A percentile compares a stretch with the other conserved stretches of the same genome.
Evolutionary conservation across 805 yeast genomes (phyloP).

Genomic region (Candida koratica): DNA sequence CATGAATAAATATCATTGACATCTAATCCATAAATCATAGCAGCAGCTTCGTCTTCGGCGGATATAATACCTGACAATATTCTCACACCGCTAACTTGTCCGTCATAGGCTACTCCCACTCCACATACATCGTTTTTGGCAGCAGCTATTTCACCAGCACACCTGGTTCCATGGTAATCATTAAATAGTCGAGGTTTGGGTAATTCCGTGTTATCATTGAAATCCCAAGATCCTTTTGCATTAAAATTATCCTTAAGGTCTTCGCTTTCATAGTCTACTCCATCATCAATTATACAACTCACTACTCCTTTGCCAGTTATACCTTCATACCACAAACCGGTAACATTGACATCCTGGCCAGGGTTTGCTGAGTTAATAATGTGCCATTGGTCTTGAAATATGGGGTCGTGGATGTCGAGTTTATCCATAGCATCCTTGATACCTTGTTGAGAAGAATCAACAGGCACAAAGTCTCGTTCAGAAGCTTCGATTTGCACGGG

Average conservation of each 20-base stretch:
- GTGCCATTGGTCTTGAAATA: slow-evolving; percentile 89
- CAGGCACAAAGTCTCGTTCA: slow-evolving; percentile 13
- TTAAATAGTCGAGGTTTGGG: slow-evolving; percentile 80
- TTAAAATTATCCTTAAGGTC: slow-evolving; percentile 71
- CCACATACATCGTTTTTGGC: slow-evolving; percentile 88
- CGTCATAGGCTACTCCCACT: slow-evolving; percentile 89
- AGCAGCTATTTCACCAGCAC: slow-evolving; percentile 96
- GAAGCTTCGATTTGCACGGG: slow-evolving; percentile 41
- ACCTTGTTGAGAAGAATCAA: slow-evolving; percentile 51
- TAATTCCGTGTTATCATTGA: slow-evolving; percentile 64
- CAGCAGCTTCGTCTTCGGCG: slow-evolving; percentile 86
- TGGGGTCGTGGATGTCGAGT: slow-evolving; percentile 74
- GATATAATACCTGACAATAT: slow-evolving; percentile 79
- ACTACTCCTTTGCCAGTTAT: slow-evolving; percentile 79
- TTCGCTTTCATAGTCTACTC: slow-evolving; percentile 74
- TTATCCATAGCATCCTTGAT: slow-evolving; percentile 45
- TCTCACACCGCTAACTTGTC: slow-evolving; percentile 85
- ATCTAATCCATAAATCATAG: slow-evolving; percentile 75
- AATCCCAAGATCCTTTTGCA: slow-evolving; percentile 88
- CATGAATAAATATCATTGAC: slow-evolving; percentile 92
- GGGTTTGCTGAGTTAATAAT: slow-evolving; percentile 67
- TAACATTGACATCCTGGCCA: slow-evolving; percentile 83
- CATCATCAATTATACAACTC: slow-evolving; percentile 92
- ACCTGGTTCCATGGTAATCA: slow-evolving; percentile 94
- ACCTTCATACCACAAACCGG: slow-evolving; percentile 78